A percentile compares a stretch with the other conserved stretches of the same genome.
Evolutionary conservation across 2,329 filamentous ascomycete genomes (phyloP).

Genomic region (Cordyceps farinosa): DNA sequence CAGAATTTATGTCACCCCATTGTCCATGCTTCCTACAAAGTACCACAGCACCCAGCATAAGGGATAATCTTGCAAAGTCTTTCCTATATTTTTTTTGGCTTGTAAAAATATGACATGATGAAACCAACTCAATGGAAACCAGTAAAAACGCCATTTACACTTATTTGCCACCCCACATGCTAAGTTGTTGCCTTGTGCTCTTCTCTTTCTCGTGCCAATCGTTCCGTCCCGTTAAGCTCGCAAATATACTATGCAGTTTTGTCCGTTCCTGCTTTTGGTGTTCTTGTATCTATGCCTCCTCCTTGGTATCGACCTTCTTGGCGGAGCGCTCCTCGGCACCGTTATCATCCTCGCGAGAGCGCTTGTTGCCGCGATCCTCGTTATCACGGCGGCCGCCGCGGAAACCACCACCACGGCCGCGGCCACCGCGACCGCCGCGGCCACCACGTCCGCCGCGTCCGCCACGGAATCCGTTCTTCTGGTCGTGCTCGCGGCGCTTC

Average conservation of each 20-base stretch:
- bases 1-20: too few species aligned
- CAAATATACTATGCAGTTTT: not conserved
- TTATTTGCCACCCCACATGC: constrained; percentile 13
- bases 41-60: not conserved
- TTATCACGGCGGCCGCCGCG: constrained; percentile 35
- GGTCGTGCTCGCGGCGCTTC: constrained; percentile 59
- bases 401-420: constrained; percentile 40
- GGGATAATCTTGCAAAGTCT: not conserved
- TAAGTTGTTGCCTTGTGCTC: not conserved
- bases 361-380: constrained; percentile 40
- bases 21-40: too few species aligned
- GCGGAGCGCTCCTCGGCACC: constrained; percentile 45
- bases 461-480: constrained; percentile 55
- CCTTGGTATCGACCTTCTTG: constrained; percentile 61
- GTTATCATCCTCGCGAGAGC: constrained; percentile 50
- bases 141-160: constrained; percentile 13
- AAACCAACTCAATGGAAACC: constrained; percentile 11
- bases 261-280: not conserved
- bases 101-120: not conserved
- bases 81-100: not conserved
- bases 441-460: constrained; percentile 43
- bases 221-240: not conserved
- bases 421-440: constrained; percentile 39
- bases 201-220: not conserved
- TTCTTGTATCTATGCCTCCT: constrained; percentile 23